These are phyloP conservation scores for Fusarium burgessii DNA, from an alignment of 2,329 filamentous ascomycete species.

Conservation along the genomic window DNA sequence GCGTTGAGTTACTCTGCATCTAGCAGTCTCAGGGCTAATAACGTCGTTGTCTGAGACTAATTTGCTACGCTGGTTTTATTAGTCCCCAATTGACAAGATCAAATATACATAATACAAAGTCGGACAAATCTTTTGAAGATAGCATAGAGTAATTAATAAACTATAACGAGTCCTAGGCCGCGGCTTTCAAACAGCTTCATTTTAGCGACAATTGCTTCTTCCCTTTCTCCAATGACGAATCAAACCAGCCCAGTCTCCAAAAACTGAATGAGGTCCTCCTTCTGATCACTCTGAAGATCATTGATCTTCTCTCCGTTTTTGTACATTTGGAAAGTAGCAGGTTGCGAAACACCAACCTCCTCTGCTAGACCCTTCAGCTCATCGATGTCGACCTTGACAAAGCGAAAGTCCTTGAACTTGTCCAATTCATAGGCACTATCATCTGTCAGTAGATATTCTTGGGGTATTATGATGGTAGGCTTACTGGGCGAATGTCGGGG, in stretches of 20 bases:
- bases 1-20: background rate
- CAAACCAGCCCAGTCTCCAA: constrained; percentile 10
- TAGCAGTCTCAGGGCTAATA: too few species aligned
- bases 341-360: constrained; percentile 14
- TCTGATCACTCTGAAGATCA: constrained; percentile 14
- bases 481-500: constrained; percentile 30
- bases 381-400: constrained; percentile 34
- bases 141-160: accelerated
- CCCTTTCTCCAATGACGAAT: accelerated
- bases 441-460: accelerated
- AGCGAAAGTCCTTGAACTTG: constrained; percentile 35
- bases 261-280: constrained; percentile 20
- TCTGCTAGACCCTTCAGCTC: constrained; percentile 15
- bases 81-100: too few species aligned
- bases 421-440: constrained; percentile 25
- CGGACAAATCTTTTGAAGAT: too few species aligned
- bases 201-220: accelerated
- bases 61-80: too few species aligned
- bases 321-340: constrained; percentile 29
- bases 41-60: too few species aligned
- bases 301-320: constrained; percentile 28
- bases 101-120: accelerated
- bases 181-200: accelerated
- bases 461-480: accelerated
- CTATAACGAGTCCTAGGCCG: accelerated